Evolutionary conservation across 768 basidiomycete species (phyloP).

Genomic region (Leucosporidium scottii): DNA sequence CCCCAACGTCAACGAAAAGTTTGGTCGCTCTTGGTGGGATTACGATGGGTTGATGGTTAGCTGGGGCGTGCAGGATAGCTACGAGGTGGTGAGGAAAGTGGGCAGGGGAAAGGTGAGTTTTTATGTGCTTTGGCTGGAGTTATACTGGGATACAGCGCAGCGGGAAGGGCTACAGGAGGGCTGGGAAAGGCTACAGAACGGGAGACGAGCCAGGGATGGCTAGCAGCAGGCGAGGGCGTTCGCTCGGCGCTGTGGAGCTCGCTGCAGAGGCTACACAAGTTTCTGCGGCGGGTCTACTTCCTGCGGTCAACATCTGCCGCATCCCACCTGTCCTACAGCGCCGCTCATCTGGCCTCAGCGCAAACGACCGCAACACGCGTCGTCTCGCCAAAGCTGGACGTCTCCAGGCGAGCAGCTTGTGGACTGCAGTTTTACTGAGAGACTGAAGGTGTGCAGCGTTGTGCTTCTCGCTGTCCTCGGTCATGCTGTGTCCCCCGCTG

Average conservation of each 20-base stretch:
- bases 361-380: no score
- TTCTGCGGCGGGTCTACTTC: background rate
- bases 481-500: no score
- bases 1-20: conserved; percentile 35
- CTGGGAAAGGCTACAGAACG: background rate
- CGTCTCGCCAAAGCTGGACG: no score
- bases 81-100: conserved; percentile 94
- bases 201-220: background rate
- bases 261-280: background rate
- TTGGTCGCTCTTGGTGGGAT: conserved; percentile 35
- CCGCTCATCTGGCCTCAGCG: no score
- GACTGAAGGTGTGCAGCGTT: no score
- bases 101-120: conserved; percentile 64
- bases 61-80: conserved; percentile 95
- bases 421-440: no score
- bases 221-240: background rate
- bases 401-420: no score
- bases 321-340: no score
- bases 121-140: conserved; percentile 60
- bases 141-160: conserved; percentile 45
- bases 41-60: conserved; percentile 73
- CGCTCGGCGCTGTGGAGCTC: background rate
- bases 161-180: background rate
- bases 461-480: no score
- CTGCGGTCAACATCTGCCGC: no score